phyloP scores from a whole-genome alignment of 1,139 yeast species.

The Pichia inconspicua region DNA sequence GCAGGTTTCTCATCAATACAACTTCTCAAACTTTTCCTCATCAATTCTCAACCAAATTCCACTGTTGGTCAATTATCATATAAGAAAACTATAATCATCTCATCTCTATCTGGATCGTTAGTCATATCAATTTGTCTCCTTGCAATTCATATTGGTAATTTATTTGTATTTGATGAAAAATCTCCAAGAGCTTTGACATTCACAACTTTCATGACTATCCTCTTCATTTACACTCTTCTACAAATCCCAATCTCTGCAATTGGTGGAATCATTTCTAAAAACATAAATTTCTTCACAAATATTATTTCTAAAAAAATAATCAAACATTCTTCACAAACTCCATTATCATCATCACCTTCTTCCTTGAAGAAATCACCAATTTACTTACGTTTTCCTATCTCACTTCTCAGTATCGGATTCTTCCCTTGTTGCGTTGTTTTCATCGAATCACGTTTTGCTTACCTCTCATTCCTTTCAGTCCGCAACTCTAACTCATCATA shows the following conservation, averaged over 20 bases:
- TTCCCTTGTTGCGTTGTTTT: slow-evolving; percentile 77
- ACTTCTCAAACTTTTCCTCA: slow-evolving; percentile 42
- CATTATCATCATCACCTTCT: slow-evolving; percentile 17
- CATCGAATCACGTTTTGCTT: slow-evolving; percentile 67
- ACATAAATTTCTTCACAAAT: slow-evolving; percentile 17
- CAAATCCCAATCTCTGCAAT: slow-evolving; percentile 68
- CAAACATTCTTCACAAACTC: slow-evolving; percentile 6
- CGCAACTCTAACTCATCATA: slow-evolving; percentile 64
- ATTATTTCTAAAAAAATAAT: slow-evolving; percentile 12
- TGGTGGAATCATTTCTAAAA: slow-evolving; percentile 61
- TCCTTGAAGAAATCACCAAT: slow-evolving; percentile 24
- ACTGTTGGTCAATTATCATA: background rate
- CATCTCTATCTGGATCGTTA: slow-evolving; percentile 50
- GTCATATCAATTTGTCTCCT: slow-evolving; percentile 54
- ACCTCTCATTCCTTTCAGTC: slow-evolving; percentile 74
- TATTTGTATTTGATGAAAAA: slow-evolving; percentile 68
- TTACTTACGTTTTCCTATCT: slow-evolving; percentile 26
- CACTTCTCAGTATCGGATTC: slow-evolving; percentile 46
- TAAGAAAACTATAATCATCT: slow-evolving; percentile 23
- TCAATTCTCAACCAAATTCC: slow-evolving; percentile 29
- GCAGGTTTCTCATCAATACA: slow-evolving; percentile 68
- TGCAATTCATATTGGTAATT: slow-evolving; percentile 50
- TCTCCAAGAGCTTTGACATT: slow-evolving; percentile 75
- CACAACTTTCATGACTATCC: slow-evolving; percentile 55
- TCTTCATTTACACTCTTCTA: slow-evolving; percentile 50